Evolutionary conservation across 2,329 filamentous ascomycete genomes (phyloP).

Genomic region (Aspergillus clavatus): DNA sequence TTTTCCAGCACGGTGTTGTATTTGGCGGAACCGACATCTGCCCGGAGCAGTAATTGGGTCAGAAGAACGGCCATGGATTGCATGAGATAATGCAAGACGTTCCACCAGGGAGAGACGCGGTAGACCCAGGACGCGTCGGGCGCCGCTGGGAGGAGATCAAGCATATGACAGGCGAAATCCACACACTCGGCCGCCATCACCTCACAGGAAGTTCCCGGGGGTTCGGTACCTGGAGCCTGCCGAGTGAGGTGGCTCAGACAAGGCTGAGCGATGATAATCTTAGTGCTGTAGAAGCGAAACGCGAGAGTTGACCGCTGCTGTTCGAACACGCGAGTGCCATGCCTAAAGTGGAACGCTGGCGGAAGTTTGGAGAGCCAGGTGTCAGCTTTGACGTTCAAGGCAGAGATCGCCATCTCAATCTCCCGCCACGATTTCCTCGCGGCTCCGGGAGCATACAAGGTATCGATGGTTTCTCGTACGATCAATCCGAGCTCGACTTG

Average conservation of each 20-base stretch:
- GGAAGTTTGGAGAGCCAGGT: slow-evolving; percentile 38
- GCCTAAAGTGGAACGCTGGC: slow-evolving; percentile 32
- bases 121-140: slow-evolving; percentile 29
- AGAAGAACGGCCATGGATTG: slow-evolving; percentile 37
- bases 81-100: slow-evolving; percentile 38
- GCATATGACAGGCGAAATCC: slow-evolving; percentile 30
- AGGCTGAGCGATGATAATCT: slow-evolving; percentile 40
- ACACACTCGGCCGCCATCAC: slow-evolving; percentile 34
- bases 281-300: slow-evolving; percentile 42
- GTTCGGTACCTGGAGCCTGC: slow-evolving; percentile 21
- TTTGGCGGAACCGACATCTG: slow-evolving; percentile 27
- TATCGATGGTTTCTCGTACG: slow-evolving; percentile 33
- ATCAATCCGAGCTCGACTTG: slow-evolving; percentile 34
- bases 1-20: slow-evolving; percentile 24
- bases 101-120: slow-evolving; percentile 37
- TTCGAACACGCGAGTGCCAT: slow-evolving; percentile 24
- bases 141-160: slow-evolving; percentile 34
- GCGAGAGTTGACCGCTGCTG: slow-evolving; percentile 34
- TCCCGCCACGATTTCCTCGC: slow-evolving; percentile 33
- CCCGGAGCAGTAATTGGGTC: slow-evolving; percentile 32
- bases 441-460: slow-evolving; percentile 36
- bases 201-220: slow-evolving; percentile 28
- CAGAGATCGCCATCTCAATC: slow-evolving; percentile 33
- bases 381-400: slow-evolving; percentile 33
- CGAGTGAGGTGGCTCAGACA: slow-evolving; percentile 38